Evolutionary conservation across 2,329 filamentous ascomycete species (phyloP), one percentile per base, ranked within the genome.

Genomic region (Exophiala aquamarina): DNA sequence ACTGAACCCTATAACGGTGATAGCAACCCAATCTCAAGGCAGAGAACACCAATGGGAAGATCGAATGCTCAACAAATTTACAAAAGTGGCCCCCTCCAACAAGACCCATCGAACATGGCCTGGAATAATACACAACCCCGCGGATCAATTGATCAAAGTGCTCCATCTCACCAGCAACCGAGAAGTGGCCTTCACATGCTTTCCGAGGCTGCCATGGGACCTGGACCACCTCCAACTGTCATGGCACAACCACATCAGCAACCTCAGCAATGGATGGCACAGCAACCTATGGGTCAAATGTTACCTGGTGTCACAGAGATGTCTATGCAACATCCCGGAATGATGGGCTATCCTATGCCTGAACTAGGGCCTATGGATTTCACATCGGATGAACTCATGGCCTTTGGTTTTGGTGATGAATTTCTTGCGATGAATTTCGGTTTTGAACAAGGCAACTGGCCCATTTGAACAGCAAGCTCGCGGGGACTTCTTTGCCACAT

Each of bases 341-440:
- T 58, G 56, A 56, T 58, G 50, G 50, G 50, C 1, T 58, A 58
- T 37, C 37, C 40, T 10, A 47, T 44, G 8, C 53, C 51, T 17
- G 53, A 54, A 21, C 41, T 58, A 44, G 44, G 47, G 4, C 47
- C 50, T 5, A 52, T 56, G 54, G 56, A 56, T 20, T 56, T 58
- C 17, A 58, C 56, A 6, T 52, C 47, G 26, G 56, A 58, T 20
- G 57, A 59, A 23, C 50, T 59, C n/a, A 58, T 59, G 53, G 57
- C 57, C 21, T 58, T 50, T 36, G 57, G 57, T 11, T 59, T 59
- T 40, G 55, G 55, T 8, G 57, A 59, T 40, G 57, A 59, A 33
- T 59, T 58, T 36, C 48, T 59, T n/a, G 55, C 57, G 17, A 59
- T 59, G 57, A 55, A 57, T 31, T 59, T 58, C 44, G 57, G 55